Base-by-base conservation (phyloP, 495 filamentous ascomycete species). In the Aspergillus cavernicola region DNA sequence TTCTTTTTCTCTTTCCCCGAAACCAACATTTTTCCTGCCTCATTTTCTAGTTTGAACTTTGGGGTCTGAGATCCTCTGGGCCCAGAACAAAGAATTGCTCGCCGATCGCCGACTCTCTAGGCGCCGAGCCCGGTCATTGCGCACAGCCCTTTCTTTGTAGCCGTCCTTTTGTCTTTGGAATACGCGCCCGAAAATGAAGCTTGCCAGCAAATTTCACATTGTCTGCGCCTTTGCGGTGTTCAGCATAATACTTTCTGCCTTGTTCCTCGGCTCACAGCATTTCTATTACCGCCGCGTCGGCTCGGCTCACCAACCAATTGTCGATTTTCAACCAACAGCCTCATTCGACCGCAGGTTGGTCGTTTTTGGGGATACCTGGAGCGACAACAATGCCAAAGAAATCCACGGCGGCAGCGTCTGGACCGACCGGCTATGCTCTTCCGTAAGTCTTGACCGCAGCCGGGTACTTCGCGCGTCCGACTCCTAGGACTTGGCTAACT, bases 311-410 rank as follows among this genome's bases (percentile, higher is more conserved):
- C 49, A 49, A 8, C 45, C 57, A n/a, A 44, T 38, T 22, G 35
- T 49, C 29, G 45, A 59, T 11, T 65, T 67, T 37, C 59, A 61
- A 16, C 56, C 60, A 3, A 52, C 62, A 6, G 41, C 47, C 1
- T 52, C 60, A 19, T 69, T 67, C 50, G 59, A 71, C 26, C 63
- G 58, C 41, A 61, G 75, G 60, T 59, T 79, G 39, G 67, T 78
- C 2, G 68, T 77, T 3, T 79, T 77, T 53, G 74, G 75, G 1
- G 75, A 79, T 55, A 75, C 76, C 12, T 78, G 74, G 76, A 77
- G 73, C 33, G 75, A 75, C 44, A 73, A 72, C 57, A 62, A 72
- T 58, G 63, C 69, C 6, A 64, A 63, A 20, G 61, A 69, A 2
- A 42, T 56, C 4, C 69, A 69, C 49, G 73, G 42, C 10, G 42